These are phyloP conservation scores for Sutorius eximius DNA, from an alignment of 1,284 basidiomycete species.

Conservation along the genomic window DNA sequence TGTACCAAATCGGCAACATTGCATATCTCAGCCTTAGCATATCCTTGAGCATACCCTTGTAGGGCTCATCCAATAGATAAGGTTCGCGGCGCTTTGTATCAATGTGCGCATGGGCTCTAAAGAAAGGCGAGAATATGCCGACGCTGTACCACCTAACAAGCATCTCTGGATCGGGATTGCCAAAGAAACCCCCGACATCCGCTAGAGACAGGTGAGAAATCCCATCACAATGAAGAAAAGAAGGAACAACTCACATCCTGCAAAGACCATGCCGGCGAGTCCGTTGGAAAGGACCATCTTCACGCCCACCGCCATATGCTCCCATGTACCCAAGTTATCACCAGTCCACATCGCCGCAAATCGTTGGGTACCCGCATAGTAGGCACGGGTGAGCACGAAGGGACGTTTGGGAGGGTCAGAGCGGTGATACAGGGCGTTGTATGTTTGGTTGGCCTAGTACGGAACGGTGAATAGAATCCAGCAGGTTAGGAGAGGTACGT, in stretches of 20 bases:
- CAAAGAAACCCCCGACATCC: constrained; percentile 98
- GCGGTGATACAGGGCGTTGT: constrained; percentile 78
- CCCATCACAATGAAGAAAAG: background rate
- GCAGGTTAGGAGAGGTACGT: constrained; percentile 27
- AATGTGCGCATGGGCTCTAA: constrained; percentile 97
- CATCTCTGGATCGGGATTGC: constrained; percentile 93
- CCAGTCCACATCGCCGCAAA: constrained; percentile 99
- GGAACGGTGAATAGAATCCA: background rate
- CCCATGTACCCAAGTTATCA: constrained; percentile 97
- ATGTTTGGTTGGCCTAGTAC: constrained; percentile 70
- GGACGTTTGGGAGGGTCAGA: constrained; percentile 78
- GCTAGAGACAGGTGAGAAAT: constrained; percentile 48
- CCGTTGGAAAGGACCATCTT: constrained; percentile 93
- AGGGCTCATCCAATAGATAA: constrained; percentile 88
- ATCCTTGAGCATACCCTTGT: constrained; percentile 79
- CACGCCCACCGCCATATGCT: constrained; percentile 91
- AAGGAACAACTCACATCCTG: constrained; percentile 66
- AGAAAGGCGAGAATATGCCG: constrained; percentile 95
- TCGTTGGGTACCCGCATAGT: constrained; percentile 94
- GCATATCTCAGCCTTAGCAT: constrained; percentile 84
- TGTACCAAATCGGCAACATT: constrained; percentile 95
- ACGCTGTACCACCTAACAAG: constrained; percentile 97
- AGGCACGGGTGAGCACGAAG: constrained; percentile 93
- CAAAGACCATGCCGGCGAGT: constrained; percentile 93
- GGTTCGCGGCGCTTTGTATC: constrained; percentile 98